Evolutionary conservation across 2,329 filamentous ascomycete genomes (phyloP).

Genomic region (Incumbomyces lentus): DNA sequence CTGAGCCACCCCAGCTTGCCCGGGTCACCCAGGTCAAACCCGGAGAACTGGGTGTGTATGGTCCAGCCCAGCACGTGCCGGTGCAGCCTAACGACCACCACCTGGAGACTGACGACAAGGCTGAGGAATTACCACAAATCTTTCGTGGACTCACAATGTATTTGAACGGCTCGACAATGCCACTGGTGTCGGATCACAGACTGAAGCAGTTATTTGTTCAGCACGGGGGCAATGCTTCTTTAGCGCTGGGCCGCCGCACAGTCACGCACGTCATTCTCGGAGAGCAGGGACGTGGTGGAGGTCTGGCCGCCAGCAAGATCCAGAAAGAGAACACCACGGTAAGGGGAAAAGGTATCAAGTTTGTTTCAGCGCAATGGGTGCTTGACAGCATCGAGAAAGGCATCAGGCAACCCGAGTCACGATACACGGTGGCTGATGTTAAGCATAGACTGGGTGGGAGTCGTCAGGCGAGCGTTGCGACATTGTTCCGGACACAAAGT

Average conservation of each 20-base stretch:
- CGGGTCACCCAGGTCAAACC: too few species aligned
- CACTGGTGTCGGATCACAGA: slow-evolving; percentile 72
- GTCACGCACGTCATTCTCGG: slow-evolving; percentile 80
- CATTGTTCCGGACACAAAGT: slow-evolving; percentile 10
- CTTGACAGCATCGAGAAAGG: slow-evolving; percentile 72
- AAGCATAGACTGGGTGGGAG: slow-evolving; percentile 40
- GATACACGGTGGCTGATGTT: slow-evolving; percentile 53
- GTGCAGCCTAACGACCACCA: too few species aligned
- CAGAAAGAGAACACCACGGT: slow-evolving; percentile 65
- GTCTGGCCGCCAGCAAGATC: slow-evolving; percentile 65
- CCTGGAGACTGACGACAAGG: background rate
- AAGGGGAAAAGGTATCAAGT: slow-evolving; percentile 62
- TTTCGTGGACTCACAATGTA: slow-evolving; percentile 67
- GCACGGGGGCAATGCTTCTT: slow-evolving; percentile 62
- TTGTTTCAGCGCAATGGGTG: slow-evolving; percentile 72
- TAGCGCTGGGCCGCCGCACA: slow-evolving; percentile 58
- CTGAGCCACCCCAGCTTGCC: too few species aligned
- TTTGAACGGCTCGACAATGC: slow-evolving; percentile 78
- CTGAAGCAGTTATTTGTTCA: slow-evolving; percentile 66
- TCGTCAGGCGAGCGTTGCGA: slow-evolving; percentile 52
- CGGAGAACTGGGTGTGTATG: background rate
- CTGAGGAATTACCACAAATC: slow-evolving; percentile 35
- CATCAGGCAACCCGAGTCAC: slow-evolving; percentile 62
- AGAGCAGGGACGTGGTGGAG: slow-evolving; percentile 46
- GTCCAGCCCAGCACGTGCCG: background rate